phyloP scores from a whole-genome alignment of 108 stramenopile genomes.

The Hondaea fermentalgiana region DNA sequence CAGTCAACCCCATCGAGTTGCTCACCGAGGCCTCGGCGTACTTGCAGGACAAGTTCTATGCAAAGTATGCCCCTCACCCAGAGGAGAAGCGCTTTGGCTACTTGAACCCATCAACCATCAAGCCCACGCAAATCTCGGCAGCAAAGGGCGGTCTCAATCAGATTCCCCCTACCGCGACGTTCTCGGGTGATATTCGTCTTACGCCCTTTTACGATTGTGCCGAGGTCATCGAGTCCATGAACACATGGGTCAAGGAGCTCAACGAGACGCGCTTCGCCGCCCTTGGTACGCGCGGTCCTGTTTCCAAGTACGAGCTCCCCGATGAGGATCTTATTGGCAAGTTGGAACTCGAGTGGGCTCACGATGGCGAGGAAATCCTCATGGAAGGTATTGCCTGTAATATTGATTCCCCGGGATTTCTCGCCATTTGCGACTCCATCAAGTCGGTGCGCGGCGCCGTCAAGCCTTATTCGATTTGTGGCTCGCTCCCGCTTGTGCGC shows the following conservation, averaged over 20 bases:
- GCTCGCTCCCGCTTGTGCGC: conserved; percentile 49
- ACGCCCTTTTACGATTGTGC: conserved; percentile 51
- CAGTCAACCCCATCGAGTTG: conserved; percentile 54
- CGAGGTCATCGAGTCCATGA: conserved; percentile 29
- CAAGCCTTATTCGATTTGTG: conserved; percentile 49
- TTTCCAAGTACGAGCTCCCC: conserved; percentile 52
- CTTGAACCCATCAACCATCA: conserved; percentile 52
- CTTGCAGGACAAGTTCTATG: conserved; percentile 43
- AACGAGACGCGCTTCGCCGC: conserved; percentile 30
- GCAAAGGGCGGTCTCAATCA: conserved; percentile 53
- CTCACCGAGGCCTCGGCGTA: conserved; percentile 30
- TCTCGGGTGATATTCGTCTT: conserved; percentile 51
- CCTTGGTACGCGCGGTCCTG: conserved; percentile 47
- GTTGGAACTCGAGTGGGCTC: conserved; percentile 45
- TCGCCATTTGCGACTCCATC: conserved; percentile 41
- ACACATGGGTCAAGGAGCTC: conserved; percentile 48
- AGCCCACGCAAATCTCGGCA: conserved; percentile 52
- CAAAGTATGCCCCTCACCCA: conserved; percentile 47
- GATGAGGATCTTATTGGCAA: conserved; percentile 41
- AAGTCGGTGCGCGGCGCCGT: conserved; percentile 28
- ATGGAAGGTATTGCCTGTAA: conserved; percentile 54
- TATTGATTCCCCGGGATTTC: conserved; percentile 41
- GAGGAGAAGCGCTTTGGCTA: conserved; percentile 44
- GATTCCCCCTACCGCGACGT: conserved; percentile 46
- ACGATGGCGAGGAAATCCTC: conserved; percentile 32